Evolutionary conservation across 169 alveolate species (phyloP).

Genomic region (Eimeria praecox): DNA sequence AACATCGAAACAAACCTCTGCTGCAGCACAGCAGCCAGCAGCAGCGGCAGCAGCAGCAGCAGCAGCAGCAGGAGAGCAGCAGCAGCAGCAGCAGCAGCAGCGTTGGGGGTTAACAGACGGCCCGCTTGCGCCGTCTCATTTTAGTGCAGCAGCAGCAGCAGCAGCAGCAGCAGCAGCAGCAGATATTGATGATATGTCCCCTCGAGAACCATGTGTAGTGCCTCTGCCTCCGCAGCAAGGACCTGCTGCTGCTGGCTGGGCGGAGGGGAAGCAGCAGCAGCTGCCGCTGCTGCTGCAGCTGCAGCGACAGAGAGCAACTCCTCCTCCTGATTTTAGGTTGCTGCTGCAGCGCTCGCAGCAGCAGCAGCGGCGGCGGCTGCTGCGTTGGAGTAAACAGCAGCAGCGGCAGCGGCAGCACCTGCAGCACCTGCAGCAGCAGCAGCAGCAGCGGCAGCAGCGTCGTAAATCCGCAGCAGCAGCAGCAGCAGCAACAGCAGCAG

Average conservation of each 20-base stretch:
- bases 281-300: conserved; percentile 52
- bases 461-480: background rate
- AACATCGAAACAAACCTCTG: background rate
- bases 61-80: background rate
- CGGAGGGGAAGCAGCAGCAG: background rate
- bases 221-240: conserved; percentile 29
- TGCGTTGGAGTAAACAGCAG: background rate
- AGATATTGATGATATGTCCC: background rate
- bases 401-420: conserved; percentile 37
- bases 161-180: conserved; percentile 24
- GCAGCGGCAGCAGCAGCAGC: background rate
- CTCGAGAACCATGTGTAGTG: background rate
- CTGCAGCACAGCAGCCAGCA: background rate
- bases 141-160: conserved; percentile 42
- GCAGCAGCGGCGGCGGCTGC: conserved; percentile 58
- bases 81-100: background rate
- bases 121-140: background rate
- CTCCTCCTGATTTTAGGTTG: too few relatives aligned
- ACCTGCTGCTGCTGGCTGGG: conserved; percentile 49
- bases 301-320: conserved; percentile 44
- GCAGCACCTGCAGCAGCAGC: conserved; percentile 22
- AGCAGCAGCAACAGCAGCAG: conserved; percentile 41
- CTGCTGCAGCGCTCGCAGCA: too few relatives aligned
- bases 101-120: background rate
- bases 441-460: too few relatives aligned